A percentile compares a stretch with the other conserved stretches of the same genome.
These are phyloP conservation scores for Lentinula sp. DNA, from an alignment of 768 basidiomycete species.

Conservation along the genomic window DNA sequence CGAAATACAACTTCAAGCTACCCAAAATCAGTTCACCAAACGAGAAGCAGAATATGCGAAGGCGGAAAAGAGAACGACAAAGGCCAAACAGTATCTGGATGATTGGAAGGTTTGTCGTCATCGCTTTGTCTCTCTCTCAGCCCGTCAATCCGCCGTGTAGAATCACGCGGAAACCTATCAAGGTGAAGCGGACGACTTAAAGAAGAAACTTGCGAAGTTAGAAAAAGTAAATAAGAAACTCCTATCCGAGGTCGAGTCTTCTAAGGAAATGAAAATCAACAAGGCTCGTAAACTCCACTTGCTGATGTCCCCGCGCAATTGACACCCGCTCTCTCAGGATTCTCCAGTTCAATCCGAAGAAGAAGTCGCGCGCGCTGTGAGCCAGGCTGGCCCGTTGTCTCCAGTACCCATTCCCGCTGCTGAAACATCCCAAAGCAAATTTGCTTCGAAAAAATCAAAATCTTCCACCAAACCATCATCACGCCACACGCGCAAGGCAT, in stretches of 20 bases:
- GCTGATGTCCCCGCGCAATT: background rate
- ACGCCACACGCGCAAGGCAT: conserved; percentile 8
- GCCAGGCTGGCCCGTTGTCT: conserved; percentile 13
- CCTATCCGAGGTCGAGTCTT: conserved; percentile 32
- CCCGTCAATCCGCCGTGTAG: conserved; percentile 21
- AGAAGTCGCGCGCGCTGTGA: conserved; percentile 16
- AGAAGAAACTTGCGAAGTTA: conserved; percentile 28
- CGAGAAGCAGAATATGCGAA: conserved; percentile 27
- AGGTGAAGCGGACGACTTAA: conserved; percentile 26
- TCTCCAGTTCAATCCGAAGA: conserved; percentile 11
- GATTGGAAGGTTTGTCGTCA: conserved; percentile 38
- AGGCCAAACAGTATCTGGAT: conserved; percentile 31
- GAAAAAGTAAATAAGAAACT: conserved; percentile 40
- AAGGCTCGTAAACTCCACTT: conserved; percentile 12
- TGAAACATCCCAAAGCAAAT: conserved; percentile 1
- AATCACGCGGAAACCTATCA: conserved; percentile 28
- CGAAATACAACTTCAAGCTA: conserved; percentile 45
- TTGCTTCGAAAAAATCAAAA: conserved; percentile 1
- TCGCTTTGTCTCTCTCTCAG: background rate
- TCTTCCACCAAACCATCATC: conserved; percentile 4
- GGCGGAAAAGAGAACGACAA: conserved; percentile 33
- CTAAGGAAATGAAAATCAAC: conserved; percentile 25
- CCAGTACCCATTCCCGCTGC: conserved; percentile 11
- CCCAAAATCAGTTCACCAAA: conserved; percentile 32
- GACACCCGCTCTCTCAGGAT: background rate